Evolutionary conservation across 495 filamentous ascomycete genomes (phyloP).

Genomic region (Neurospora sp.): DNA sequence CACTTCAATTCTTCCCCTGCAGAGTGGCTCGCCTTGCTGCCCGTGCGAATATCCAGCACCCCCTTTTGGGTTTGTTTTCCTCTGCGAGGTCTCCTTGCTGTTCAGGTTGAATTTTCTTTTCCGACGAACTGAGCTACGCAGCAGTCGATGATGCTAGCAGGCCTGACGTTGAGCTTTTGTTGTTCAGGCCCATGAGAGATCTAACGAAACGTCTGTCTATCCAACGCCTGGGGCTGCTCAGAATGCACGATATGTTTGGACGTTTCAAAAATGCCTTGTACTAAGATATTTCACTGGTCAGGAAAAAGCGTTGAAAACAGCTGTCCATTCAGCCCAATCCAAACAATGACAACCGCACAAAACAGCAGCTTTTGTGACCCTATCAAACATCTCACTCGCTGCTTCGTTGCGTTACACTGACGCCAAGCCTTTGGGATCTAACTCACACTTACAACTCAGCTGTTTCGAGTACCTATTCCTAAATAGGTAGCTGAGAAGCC

Average conservation of each 20-base stretch:
- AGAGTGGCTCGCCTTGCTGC: too few species aligned
- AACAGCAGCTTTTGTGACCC: neutral
- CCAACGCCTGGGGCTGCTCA: too few species aligned
- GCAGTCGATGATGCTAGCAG: too few species aligned
- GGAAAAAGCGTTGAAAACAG: neutral
- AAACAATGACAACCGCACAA: neutral
- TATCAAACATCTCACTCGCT: neutral
- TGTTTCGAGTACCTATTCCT: neutral
- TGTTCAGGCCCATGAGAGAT: too few species aligned
- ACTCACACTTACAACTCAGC: neutral
- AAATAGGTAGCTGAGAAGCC: neutral
- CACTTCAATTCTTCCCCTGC: too few species aligned
- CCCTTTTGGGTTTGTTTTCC: too few species aligned
- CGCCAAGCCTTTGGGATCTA: neutral
- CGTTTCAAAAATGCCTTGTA: neutral
- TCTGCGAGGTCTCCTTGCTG: too few species aligned
- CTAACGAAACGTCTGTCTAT: too few species aligned
- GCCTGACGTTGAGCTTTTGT: too few species aligned
- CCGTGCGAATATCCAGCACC: neutral
- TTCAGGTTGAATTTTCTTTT: too few species aligned
- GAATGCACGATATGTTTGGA: neutral
- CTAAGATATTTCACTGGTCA: neutral
- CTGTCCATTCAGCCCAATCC: neutral
- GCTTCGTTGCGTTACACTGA: neutral
- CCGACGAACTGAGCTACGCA: too few species aligned